These are phyloP conservation scores for Dalechampia spathulata DNA, from an alignment of 441 rosid species.

Conservation along the genomic window DNA sequence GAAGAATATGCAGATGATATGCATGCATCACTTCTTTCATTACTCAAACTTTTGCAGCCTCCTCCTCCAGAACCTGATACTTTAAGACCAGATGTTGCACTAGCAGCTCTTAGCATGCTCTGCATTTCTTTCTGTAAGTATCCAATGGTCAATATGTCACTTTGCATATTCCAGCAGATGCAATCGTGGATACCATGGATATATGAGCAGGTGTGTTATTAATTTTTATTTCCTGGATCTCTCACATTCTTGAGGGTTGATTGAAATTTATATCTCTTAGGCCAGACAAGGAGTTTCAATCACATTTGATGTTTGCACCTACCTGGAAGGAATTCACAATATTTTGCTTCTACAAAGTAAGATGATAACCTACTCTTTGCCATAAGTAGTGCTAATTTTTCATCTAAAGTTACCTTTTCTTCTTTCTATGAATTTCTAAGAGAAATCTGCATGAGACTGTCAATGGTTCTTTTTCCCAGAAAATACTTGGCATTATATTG, in stretches of 20 bases:
- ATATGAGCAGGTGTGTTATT: conserved; percentile 54
- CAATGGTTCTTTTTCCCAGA: too few species aligned
- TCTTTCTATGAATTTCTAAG: too few species aligned
- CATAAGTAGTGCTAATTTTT: too few species aligned
- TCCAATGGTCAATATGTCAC: conserved; percentile 49
- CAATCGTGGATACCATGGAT: conserved; percentile 86
- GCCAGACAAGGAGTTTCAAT: conserved; percentile 39
- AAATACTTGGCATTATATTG: too few species aligned
- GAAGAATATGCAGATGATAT: conserved; percentile 48
- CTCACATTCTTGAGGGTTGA: conserved; percentile 11
- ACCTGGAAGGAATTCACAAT: conserved; percentile 76
- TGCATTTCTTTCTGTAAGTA: conserved; percentile 62
- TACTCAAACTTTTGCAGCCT: conserved; percentile 53
- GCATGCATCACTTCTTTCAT: conserved; percentile 45
- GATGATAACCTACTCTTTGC: conserved; percentile 14
- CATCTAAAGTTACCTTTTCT: too few species aligned
- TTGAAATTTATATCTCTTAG: conserved; percentile 37
- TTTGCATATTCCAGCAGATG: conserved; percentile 54
- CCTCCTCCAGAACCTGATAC: conserved; percentile 38
- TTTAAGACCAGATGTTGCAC: conserved; percentile 45
- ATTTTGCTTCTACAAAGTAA: conserved; percentile 66
- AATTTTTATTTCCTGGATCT: conserved; percentile 14
- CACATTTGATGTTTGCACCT: conserved; percentile 46
- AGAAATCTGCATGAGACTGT: too few species aligned
- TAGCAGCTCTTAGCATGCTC: conserved; percentile 86